Base-by-base conservation (phyloP, 345 rosid species). In the Abelmoschus esculentus region DNA sequence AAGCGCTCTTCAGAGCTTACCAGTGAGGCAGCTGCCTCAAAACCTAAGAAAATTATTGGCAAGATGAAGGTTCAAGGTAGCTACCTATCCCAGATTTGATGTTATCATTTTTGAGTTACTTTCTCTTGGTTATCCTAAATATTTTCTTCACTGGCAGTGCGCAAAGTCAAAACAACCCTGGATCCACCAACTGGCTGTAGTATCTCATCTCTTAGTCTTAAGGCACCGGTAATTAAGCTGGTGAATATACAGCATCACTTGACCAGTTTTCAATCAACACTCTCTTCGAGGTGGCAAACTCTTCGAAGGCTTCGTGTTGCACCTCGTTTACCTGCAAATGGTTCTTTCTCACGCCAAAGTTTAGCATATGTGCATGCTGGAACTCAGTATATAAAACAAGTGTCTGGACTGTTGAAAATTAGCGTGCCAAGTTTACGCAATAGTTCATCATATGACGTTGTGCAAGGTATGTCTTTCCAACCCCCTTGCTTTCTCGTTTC, bases 1-100 rank as follows among this genome's bases (percentile, higher is more conserved):
- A 87, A 86, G 72, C 91, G 78, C 77, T 82, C 89, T 64, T 83
- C 89, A 66, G 87, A 91, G 71, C 79, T 84, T 73, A 78, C 75
- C 29, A 81, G 63, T 66, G 93, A 91, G 64, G 86, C 85, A 47
- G 75, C 84, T 75, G 86, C 90, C 55, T 77, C 96, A 34, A 89
- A 91, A 76, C 88, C 90, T 31, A 89, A 90, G 82, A 91, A 87
- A 83, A 80, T 79, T 66, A 76, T 85, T 59, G 99, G 99, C 79
- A 95, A 91, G 84, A 88, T 95, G 91, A 91, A 80, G 83, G 97
- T 95, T 73, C 96, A 95, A 91, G 99, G 99, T 91, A 77, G 47
- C 38, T 42, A 57, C 40, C 71, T 34, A 26, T 75, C 61, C 42
- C 49, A 28, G 40, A 6, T 47, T 61, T 73, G 61, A 26, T 66